Evolutionary conservation across 805 yeast species (phyloP).

Genomic region (Starmerella scarabaei): DNA sequence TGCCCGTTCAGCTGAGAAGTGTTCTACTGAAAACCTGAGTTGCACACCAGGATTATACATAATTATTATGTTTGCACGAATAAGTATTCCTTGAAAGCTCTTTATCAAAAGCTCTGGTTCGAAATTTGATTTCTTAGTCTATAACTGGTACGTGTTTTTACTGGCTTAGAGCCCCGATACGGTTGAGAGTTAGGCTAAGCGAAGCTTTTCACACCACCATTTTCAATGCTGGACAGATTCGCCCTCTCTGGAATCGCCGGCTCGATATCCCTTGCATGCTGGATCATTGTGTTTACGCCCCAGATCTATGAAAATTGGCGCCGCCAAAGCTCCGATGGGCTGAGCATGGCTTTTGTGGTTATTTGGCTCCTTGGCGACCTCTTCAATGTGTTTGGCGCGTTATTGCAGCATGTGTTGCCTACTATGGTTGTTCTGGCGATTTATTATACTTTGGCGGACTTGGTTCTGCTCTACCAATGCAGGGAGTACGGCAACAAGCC

Average conservation of each 20-base stretch:
- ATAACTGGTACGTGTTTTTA: no score
- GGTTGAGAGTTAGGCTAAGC: neutral
- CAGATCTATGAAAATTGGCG: slow-evolving; percentile 72
- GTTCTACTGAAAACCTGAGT: neutral
- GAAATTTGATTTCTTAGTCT: no score
- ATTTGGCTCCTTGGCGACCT: slow-evolving; percentile 92
- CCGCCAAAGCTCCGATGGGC: slow-evolving; percentile 77
- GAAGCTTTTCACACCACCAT: neutral
- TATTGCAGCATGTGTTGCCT: slow-evolving; percentile 79
- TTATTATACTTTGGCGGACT: slow-evolving; percentile 84
- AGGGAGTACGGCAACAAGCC: slow-evolving; percentile 45
- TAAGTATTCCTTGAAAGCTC: neutral
- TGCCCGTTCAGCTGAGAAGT: no score
- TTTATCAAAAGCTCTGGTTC: no score
- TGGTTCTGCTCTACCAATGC: slow-evolving; percentile 73
- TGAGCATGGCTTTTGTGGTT: slow-evolving; percentile 71
- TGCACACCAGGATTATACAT: no score
- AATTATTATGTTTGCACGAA: no score
- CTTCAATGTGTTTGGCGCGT: slow-evolving; percentile 83
- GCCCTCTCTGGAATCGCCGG: slow-evolving; percentile 26
- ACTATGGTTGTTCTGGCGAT: slow-evolving; percentile 89
- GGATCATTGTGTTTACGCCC: slow-evolving; percentile 97
- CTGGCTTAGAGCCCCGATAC: no score
- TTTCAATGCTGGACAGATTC: slow-evolving; percentile 7
- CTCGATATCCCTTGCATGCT: slow-evolving; percentile 87